Evolutionary conservation across 768 basidiomycete species (phyloP).

Genomic region (Tylopilus cervinicoccineus): DNA sequence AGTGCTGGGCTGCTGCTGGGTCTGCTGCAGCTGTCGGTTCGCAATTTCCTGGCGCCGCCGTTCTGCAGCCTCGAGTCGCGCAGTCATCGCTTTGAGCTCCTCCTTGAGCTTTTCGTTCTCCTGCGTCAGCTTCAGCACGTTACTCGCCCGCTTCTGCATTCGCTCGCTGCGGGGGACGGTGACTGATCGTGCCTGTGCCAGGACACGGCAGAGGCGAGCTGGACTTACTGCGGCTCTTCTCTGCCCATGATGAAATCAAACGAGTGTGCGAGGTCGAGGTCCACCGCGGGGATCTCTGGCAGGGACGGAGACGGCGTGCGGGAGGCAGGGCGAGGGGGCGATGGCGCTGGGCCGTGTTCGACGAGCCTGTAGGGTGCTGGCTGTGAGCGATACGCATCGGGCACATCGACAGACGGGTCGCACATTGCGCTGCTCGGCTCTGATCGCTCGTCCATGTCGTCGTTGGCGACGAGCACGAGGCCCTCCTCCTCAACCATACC

Average conservation of each 20-base stretch:
- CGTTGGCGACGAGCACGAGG: slow-evolving; percentile 26
- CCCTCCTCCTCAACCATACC: background rate
- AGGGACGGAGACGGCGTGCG: slow-evolving; percentile 34
- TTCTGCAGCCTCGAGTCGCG: slow-evolving; percentile 72
- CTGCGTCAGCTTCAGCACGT: slow-evolving; percentile 69
- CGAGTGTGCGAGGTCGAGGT: slow-evolving; percentile 43
- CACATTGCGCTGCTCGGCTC: slow-evolving; percentile 19
- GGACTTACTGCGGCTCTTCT: slow-evolving; percentile 45
- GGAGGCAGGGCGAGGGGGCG: slow-evolving; percentile 11
- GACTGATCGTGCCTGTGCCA: slow-evolving; percentile 28
- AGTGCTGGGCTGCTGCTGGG: slow-evolving; percentile 7
- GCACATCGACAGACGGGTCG: slow-evolving; percentile 11
- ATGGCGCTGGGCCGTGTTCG: slow-evolving; percentile 19
- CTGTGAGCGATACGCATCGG: slow-evolving; percentile 18
- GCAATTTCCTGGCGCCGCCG: slow-evolving; percentile 46
- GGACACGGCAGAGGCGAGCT: slow-evolving; percentile 20
- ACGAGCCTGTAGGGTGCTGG: slow-evolving; percentile 17
- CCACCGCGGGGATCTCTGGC: slow-evolving; percentile 51
- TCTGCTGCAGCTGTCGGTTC: slow-evolving; percentile 33
- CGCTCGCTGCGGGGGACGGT: slow-evolving; percentile 31
- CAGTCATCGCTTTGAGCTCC: slow-evolving; percentile 71
- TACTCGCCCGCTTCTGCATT: slow-evolving; percentile 69
- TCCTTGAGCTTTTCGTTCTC: slow-evolving; percentile 79
- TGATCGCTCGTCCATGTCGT: slow-evolving; percentile 27
- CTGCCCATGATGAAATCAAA: slow-evolving; percentile 41